A percentile compares a stretch with the other conserved stretches of the same genome.
Evolutionary conservation across 192 early-diverging fungal genomes (phyloP).

Genomic region (Linnemannia exigua): DNA sequence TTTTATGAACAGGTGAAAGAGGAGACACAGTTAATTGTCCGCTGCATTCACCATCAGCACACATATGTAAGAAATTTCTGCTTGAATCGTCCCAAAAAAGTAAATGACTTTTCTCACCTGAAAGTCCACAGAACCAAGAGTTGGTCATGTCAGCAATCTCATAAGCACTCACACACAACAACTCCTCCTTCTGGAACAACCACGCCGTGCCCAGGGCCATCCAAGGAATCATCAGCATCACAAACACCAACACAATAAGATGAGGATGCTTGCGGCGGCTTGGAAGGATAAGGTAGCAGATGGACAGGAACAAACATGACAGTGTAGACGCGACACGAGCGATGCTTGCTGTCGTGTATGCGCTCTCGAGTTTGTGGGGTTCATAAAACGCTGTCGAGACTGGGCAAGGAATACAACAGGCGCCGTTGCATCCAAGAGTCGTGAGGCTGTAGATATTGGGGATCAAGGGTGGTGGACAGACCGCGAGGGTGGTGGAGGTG

Average conservation of each 20-base stretch:
- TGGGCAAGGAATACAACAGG: constrained; percentile 16
- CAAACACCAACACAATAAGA: constrained; percentile 1
- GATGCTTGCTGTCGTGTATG: constrained; percentile 4
- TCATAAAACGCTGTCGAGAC: constrained; percentile 6
- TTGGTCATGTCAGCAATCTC: constrained; percentile 18
- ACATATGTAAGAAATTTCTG: background rate
- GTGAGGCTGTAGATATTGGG: constrained; percentile 6
- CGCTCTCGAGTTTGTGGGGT: background rate
- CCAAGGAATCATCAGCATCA: constrained; percentile 7
- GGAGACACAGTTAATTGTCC: background rate
- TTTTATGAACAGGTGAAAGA: background rate
- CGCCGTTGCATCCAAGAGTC: background rate
- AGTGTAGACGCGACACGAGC: background rate
- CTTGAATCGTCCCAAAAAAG: background rate
- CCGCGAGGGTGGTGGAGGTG: background rate
- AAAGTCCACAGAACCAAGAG: constrained; percentile 20
- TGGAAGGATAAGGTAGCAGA: constrained; percentile 10
- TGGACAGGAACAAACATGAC: background rate
- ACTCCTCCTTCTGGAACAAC: background rate
- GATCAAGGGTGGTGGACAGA: constrained; percentile 19
- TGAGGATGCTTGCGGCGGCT: constrained; percentile 25
- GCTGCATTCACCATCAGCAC: background rate
- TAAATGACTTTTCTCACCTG: background rate
- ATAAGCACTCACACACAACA: constrained; percentile 8
- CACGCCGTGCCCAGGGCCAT: background rate